A percentile compares a stretch with the other conserved stretches of the same genome.
Conservation (phyloP, 768 basidiomycete species). For the Hemileccinum impolitum region DNA sequence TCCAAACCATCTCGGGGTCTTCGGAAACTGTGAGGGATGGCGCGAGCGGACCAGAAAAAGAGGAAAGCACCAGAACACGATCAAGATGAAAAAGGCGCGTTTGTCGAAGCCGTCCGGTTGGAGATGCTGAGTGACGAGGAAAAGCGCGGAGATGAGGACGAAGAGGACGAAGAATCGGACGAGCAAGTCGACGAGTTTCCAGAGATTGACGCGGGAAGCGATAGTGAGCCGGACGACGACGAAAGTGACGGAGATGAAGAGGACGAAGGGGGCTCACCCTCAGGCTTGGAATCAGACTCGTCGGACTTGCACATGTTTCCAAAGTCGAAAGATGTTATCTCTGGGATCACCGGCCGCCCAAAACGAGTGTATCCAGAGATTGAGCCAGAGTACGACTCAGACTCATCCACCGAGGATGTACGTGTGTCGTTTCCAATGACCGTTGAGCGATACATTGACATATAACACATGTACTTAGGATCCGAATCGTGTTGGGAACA, state of each 20-base stretch:
- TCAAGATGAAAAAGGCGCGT: slow-evolving; percentile 28
- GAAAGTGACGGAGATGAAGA: slow-evolving; percentile 33
- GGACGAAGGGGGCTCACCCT: slow-evolving; percentile 36
- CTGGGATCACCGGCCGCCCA: slow-evolving; percentile 78
- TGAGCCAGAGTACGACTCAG: slow-evolving; percentile 87
- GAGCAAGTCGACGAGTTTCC: slow-evolving; percentile 74
- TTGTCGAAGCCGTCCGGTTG: slow-evolving; percentile 44
- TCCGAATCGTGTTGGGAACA: slow-evolving; percentile 91
- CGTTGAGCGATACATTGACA: neutral
- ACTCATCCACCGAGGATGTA: slow-evolving; percentile 91
- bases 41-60: slow-evolving; percentile 44
- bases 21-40: slow-evolving; percentile 35
- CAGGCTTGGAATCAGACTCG: slow-evolving; percentile 30
- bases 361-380: slow-evolving; percentile 86
- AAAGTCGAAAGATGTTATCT: slow-evolving; percentile 64
- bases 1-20: neutral
- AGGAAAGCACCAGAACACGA: slow-evolving; percentile 53
- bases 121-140: slow-evolving; percentile 81
- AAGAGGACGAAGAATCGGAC: slow-evolving; percentile 40
- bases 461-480: slow-evolving; percentile 46
- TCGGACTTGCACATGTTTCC: slow-evolving; percentile 57
- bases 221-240: slow-evolving; percentile 30
- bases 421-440: slow-evolving; percentile 27
- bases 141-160: slow-evolving; percentile 34
- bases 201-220: slow-evolving; percentile 55